These are phyloP conservation scores for Pyricularia pennisetigena DNA, from an alignment of 2,329 filamentous ascomycete species.

Conservation along the genomic window DNA sequence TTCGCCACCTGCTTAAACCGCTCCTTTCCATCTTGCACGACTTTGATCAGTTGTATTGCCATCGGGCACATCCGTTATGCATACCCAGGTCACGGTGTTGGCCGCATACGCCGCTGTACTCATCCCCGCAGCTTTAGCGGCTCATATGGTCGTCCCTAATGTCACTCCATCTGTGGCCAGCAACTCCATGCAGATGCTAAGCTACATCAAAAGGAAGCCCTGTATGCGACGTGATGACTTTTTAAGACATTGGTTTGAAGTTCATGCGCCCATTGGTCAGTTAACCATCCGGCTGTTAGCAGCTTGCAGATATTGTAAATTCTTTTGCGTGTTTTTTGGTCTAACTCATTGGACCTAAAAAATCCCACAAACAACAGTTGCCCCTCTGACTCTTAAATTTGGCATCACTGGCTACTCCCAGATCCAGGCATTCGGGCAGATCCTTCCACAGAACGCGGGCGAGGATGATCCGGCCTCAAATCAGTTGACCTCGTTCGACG, in stretches of 20 bases:
- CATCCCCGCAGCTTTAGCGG: too few species aligned
- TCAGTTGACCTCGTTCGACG: neutral
- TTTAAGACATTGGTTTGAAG: neutral
- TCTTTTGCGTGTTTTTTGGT: too few species aligned
- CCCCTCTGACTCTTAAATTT: slow-evolving; percentile 1
- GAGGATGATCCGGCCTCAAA: neutral
- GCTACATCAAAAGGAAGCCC: neutral
- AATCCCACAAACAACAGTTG: neutral
- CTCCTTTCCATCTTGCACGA: too few species aligned
- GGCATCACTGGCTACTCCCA: neutral
- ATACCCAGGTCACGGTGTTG: too few species aligned
- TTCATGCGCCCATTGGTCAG: neutral
- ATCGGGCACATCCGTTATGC: neutral
- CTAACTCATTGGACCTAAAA: neutral
- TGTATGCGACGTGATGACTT: neutral
- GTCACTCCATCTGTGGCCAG: too few species aligned
- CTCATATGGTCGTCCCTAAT: too few species aligned
- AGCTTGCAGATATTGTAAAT: neutral
- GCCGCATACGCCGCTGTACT: too few species aligned
- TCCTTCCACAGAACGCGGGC: neutral
- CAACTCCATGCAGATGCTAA: neutral
- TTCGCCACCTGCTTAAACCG: too few species aligned
- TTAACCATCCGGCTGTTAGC: neutral
- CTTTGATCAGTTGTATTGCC: too few species aligned
- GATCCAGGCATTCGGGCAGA: slow-evolving; percentile 1